A percentile compares a stretch with the other conserved stretches of the same genome.
These are phyloP conservation scores for Colletotrichum phormii DNA, from an alignment of 2,329 filamentous ascomycete genomes.

Conservation along the genomic window DNA sequence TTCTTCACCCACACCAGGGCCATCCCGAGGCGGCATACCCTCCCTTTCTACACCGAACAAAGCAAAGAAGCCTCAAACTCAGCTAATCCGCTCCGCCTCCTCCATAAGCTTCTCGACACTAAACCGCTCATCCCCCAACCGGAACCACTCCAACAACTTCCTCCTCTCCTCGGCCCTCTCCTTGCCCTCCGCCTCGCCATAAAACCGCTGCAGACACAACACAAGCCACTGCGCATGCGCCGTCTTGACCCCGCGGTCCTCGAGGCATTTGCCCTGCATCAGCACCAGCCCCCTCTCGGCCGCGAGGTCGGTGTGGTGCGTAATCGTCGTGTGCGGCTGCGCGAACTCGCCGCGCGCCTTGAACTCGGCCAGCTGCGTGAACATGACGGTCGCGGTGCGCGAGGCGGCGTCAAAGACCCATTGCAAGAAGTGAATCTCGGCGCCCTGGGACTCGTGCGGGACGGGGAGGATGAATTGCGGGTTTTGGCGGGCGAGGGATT, in stretches of 20 bases:
- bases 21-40: too few species aligned
- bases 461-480: slow-evolving; percentile 94
- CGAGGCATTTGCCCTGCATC: slow-evolving; percentile 86
- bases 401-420: slow-evolving; percentile 85
- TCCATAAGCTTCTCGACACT: slow-evolving; percentile 87
- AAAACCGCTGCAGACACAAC: slow-evolving; percentile 95
- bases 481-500: slow-evolving; percentile 75
- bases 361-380: slow-evolving; percentile 94
- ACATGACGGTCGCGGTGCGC: slow-evolving; percentile 81
- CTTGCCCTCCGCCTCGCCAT: slow-evolving; percentile 71
- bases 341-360: slow-evolving; percentile 91
- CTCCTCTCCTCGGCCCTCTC: slow-evolving; percentile 73
- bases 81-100: slow-evolving; percentile 85
- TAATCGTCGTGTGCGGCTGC: slow-evolving; percentile 92
- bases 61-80: background rate
- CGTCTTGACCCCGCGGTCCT: slow-evolving; percentile 79
- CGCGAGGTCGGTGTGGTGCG: slow-evolving; percentile 87
- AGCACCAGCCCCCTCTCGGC: slow-evolving; percentile 82
- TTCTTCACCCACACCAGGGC: too few species aligned
- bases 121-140: slow-evolving; percentile 80
- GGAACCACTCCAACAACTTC: slow-evolving; percentile 84
- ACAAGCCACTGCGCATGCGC: slow-evolving; percentile 91
- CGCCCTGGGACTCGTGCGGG: slow-evolving; percentile 74
- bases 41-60: too few species aligned
- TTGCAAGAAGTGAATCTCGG: slow-evolving; percentile 96